Conservation (phyloP, 73 alveolate genomes). For the Chromera velia region DNA sequence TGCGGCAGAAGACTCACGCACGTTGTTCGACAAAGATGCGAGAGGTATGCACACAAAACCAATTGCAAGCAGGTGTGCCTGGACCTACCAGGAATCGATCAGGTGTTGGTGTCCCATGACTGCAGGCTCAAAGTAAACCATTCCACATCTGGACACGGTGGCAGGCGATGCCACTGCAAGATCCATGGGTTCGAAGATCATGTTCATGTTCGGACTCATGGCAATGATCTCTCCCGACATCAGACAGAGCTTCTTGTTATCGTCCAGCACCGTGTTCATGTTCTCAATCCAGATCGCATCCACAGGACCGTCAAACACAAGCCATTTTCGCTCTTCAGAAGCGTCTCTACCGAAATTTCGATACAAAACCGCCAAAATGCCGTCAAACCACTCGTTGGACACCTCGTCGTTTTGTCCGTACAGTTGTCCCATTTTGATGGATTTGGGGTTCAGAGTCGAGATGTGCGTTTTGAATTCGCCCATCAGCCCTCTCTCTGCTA, state of each 20-base stretch:
- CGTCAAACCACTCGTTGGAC: conserved; percentile 95
- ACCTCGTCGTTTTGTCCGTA: conserved; percentile 87
- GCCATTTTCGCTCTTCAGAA: conserved; percentile 47
- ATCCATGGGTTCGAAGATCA: conserved; percentile 98
- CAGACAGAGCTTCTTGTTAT: conserved; percentile 59
- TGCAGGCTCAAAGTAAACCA: conserved; percentile 63
- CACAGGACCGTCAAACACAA: conserved; percentile 69
- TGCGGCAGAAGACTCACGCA: too few relatives aligned
- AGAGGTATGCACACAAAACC: too few relatives aligned
- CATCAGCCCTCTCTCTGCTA: conserved; percentile 86
- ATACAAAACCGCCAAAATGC: conserved; percentile 89
- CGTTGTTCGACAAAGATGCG: too few relatives aligned
- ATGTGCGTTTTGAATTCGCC: conserved; percentile 21
- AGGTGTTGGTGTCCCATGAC: conserved; percentile 42
- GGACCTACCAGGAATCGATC: conserved; percentile 9
- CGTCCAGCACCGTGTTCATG: conserved; percentile 62
- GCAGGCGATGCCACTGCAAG: conserved; percentile 98
- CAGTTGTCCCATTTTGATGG: conserved; percentile 86
- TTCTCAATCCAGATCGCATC: conserved; percentile 75
- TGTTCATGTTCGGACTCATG: conserved; percentile 77
- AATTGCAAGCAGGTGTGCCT: too few relatives aligned
- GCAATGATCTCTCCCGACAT: conserved; percentile 85
- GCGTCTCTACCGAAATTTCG: conserved; percentile 75
- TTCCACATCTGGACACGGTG: conserved; percentile 96
- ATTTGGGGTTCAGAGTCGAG: conserved; percentile 87